A percentile compares a stretch with the other conserved stretches of the same genome.
These are phyloP conservation scores for Pichia sp. DNA, from an alignment of 1,139 yeast genomes.

Conservation along the genomic window DNA sequence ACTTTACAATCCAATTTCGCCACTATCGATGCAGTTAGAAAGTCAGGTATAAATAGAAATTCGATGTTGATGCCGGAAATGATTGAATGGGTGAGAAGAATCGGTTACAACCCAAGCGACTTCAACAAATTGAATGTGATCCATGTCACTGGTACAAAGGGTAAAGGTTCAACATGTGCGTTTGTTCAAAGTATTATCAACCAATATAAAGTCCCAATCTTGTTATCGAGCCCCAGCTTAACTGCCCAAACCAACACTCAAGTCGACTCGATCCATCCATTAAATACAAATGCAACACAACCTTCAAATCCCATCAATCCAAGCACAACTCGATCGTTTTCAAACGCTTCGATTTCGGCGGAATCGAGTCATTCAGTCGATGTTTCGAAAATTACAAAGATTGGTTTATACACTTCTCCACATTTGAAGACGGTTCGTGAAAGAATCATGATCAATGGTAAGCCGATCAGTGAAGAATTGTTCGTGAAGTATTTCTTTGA, in stretches of 20 bases:
- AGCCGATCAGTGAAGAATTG: slow-evolving; percentile 74
- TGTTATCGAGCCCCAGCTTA: slow-evolving; percentile 9
- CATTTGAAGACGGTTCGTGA: slow-evolving; percentile 93
- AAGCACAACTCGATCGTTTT: slow-evolving; percentile 13
- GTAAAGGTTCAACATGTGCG: slow-evolving; percentile 98
- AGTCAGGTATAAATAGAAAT: slow-evolving; percentile 59
- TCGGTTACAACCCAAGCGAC: slow-evolving; percentile 74
- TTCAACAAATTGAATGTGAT: slow-evolving; percentile 74
- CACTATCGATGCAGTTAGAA: slow-evolving; percentile 76
- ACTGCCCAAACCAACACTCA: neutral
- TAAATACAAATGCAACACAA: neutral
- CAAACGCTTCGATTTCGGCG: slow-evolving; percentile 2
- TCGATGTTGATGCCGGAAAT: slow-evolving; percentile 81
- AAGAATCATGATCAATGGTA: slow-evolving; percentile 83
- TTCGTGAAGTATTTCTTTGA: slow-evolving; percentile 91
- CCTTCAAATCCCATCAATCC: too few species aligned
- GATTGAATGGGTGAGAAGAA: slow-evolving; percentile 84
- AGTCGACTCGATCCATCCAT: too few species aligned
- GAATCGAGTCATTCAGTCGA: slow-evolving; percentile 14
- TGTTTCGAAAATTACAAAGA: slow-evolving; percentile 42
- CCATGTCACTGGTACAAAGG: slow-evolving; percentile 97
- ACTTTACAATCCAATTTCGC: slow-evolving; percentile 90
- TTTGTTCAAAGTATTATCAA: slow-evolving; percentile 78
- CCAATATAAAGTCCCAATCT: slow-evolving; percentile 45
- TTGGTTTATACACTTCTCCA: slow-evolving; percentile 94